Percentiles rank a stretch among this genome's conserved stretches.
Evolutionary conservation across 2,329 filamentous ascomycete species (phyloP).

Genomic region (Dothistroma septosporum): DNA sequence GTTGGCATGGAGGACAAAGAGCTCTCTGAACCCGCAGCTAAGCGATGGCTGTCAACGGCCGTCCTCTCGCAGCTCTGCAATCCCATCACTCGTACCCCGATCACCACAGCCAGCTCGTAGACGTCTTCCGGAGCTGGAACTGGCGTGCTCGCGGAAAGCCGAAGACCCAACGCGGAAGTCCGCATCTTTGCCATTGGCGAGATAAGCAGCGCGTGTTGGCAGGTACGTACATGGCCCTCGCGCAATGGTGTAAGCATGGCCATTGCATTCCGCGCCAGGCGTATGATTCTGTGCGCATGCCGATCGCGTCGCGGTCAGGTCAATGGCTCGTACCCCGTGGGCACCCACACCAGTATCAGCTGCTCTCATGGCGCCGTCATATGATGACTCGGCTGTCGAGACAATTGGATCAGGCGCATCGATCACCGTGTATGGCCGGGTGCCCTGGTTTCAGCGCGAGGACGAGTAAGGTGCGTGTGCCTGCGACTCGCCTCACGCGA

Average conservation of each 20-base stretch:
- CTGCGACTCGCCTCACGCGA: not conserved
- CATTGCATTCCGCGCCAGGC: slow-evolving; percentile 2
- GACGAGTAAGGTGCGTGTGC: not conserved
- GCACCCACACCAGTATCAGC: not conserved
- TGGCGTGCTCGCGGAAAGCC: slow-evolving; percentile 1
- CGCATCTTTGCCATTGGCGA: slow-evolving; percentile 3
- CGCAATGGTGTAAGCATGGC: slow-evolving; percentile 4
- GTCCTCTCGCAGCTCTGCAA: not conserved
- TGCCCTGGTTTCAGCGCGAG: slow-evolving; percentile 1
- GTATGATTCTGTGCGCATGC: not conserved
- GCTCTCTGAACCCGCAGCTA: slow-evolving; percentile 11
- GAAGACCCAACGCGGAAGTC: slow-evolving; percentile 5
- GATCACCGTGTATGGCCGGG: not conserved
- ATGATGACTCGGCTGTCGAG: not conserved
- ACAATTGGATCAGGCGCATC: slow-evolving; percentile 3
- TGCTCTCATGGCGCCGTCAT: not conserved
- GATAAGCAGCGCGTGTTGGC: not conserved
- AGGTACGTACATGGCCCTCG: not conserved
- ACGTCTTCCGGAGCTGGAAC: not conserved
- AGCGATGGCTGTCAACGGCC: slow-evolving; percentile 9
- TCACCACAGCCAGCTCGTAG: not conserved
- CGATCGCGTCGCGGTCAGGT: not conserved
- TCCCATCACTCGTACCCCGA: not conserved
- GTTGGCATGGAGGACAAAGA: slow-evolving; percentile 5
- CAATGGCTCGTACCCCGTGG: slow-evolving; percentile 3